Percentiles rank a stretch among this genome's conserved stretches.
phyloP scores from a whole-genome alignment of 2,329 filamentous ascomycete genomes.

The Penicillium frequentans region DNA sequence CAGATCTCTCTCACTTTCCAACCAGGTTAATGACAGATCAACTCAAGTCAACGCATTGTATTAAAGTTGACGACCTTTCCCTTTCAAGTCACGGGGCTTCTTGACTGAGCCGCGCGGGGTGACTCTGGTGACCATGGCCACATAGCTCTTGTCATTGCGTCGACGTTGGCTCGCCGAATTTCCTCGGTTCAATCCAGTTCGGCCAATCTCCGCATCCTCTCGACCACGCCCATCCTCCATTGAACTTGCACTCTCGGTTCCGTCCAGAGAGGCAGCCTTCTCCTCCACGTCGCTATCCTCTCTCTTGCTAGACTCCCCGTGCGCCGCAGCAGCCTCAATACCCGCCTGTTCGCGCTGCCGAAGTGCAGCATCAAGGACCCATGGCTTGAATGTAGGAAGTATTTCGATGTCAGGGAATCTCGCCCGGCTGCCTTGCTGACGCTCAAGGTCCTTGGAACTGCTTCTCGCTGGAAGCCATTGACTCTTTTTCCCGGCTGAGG shows the following conservation, averaged over 20 bases:
- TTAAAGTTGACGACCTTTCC: background rate
- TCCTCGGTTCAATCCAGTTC: background rate
- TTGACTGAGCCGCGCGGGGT: background rate
- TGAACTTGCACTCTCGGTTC: too few relatives aligned
- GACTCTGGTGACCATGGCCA: background rate
- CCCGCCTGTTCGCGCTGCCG: background rate
- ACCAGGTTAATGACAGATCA: background rate
- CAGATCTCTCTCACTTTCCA: too few relatives aligned
- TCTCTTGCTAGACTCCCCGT: background rate
- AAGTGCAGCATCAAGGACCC: slow-evolving; percentile 11
- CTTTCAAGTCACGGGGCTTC: slow-evolving; percentile 1
- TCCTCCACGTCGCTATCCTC: background rate
- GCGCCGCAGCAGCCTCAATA: background rate
- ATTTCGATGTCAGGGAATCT: slow-evolving; percentile 44
- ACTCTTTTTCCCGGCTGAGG: background rate
- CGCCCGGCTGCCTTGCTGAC: slow-evolving; percentile 3
- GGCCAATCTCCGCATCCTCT: background rate
- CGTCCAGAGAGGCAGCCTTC: too few relatives aligned
- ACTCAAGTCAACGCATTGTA: background rate
- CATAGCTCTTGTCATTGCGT: slow-evolving; percentile 4
- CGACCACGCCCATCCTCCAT: background rate
- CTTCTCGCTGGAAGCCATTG: background rate
- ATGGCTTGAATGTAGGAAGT: slow-evolving; percentile 32
- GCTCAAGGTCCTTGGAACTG: background rate
- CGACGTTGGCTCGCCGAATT: slow-evolving; percentile 9